Conservation (phyloP, 108 stramenopile genomes). For the Pinguiococcus pyrenoidosus region DNA sequence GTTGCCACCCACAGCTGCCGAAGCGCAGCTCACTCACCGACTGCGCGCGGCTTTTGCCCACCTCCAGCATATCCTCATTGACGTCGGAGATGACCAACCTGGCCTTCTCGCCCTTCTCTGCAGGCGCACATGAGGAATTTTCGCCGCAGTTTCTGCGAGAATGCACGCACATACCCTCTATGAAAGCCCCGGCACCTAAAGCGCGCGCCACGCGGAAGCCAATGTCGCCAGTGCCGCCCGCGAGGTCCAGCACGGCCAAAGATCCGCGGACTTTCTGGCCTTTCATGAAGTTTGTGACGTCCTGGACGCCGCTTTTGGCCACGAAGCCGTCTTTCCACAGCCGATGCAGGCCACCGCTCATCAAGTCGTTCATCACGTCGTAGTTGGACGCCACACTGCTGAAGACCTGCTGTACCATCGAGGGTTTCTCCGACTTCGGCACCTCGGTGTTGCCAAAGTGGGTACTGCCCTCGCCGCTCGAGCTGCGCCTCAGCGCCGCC, state of each 20-base stretch:
- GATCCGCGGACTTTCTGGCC: too few species aligned
- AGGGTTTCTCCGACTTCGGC: conserved; percentile 10
- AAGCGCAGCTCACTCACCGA: too few species aligned
- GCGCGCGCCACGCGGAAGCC: conserved; percentile 90
- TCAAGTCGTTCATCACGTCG: conserved; percentile 98
- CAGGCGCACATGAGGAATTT: background rate
- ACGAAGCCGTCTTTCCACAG: conserved; percentile 93
- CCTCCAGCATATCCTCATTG: conserved; percentile 87
- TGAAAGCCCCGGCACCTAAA: too few species aligned
- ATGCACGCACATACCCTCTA: too few species aligned
- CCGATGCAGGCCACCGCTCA: conserved; percentile 80
- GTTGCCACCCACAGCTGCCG: too few species aligned
- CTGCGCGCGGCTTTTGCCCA: too few species aligned
- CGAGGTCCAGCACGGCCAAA: conserved; percentile 86
- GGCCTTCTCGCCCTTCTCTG: background rate
- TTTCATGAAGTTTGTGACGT: too few species aligned
- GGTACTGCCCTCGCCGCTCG: too few species aligned
- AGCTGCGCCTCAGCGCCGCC: too few species aligned
- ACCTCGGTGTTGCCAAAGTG: conserved; percentile 16
- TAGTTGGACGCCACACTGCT: conserved; percentile 34
- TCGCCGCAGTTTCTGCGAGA: too few species aligned
- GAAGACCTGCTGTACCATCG: conserved; percentile 21
- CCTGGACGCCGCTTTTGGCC: conserved; percentile 25
- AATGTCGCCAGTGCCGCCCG: conserved; percentile 96
- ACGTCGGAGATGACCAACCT: conserved; percentile 91